Evolutionary conservation across 2,329 filamentous ascomycete genomes (phyloP), one percentile per base, ranked within the genome.

Genomic region (Aspergillus sp.): DNA sequence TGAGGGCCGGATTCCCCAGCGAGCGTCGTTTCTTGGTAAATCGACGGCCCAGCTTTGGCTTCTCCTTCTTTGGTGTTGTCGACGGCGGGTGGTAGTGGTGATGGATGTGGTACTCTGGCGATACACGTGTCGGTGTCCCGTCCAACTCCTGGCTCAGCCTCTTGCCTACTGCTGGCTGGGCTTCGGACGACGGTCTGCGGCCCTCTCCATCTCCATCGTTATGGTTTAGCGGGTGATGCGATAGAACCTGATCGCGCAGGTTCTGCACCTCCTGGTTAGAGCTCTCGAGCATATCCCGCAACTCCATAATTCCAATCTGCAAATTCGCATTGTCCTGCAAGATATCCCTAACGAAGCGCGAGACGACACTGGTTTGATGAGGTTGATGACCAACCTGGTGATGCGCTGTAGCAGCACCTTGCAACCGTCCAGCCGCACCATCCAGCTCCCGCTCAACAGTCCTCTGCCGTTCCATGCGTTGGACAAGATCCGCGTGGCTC

Each of bases 231-330:
- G 88, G 88, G 58, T 93, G 88, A 62, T 95, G 89, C 42, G 82
- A 79, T 51, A 85, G 68, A 22, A 97, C 74, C 65, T 95, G 88
- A 52, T 95, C 88, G 22, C 91, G 79, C 17, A 98, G 71, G 39
- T 80, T 81, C 64, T 95, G 89, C 3, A 97, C 93, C 69, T 98
- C 91, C 59, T 95, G 88, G 61, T 97, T 95, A 3, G 91, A 95
- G 63, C 82, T 90, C 60, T 89, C 80, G 19, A 98, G 77, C 82
- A 98, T 84, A 64, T 95, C 90, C 15, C 90, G 80, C 43, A 98
- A 73, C 71, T 98, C 93, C 45, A 90, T 82, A 50, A 97, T 94
- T 13, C 90, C 90, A 53, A 93, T 79, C 66, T 98, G 93, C 41
- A 98, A 74, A 58, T 89, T 95, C 7, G 90, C 89, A 62, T 98